phyloP scores from a whole-genome alignment of 805 yeast genomes.

The Pichia phayaonensis region DNA sequence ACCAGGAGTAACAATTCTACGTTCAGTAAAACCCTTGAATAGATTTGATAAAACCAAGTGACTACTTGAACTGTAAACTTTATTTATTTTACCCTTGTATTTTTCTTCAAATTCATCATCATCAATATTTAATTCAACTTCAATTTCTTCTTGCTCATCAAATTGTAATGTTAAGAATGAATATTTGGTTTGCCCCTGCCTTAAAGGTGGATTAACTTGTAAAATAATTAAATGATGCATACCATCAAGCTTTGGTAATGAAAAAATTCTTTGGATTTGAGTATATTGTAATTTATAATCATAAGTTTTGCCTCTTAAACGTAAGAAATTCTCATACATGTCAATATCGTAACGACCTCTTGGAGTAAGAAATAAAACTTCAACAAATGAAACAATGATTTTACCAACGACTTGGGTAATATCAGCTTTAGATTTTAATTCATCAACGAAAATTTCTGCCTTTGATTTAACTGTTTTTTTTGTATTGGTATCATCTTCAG shows the following conservation, averaged over 20 bases:
- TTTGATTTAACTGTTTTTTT: conserved; percentile 50
- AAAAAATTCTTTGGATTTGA: conserved; percentile 83
- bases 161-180: conserved; percentile 90
- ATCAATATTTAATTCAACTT: conserved; percentile 76
- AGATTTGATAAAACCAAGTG: conserved; percentile 83
- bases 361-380: conserved; percentile 88
- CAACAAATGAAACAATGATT: conserved; percentile 88
- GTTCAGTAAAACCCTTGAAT: conserved; percentile 82
- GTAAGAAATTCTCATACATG: conserved; percentile 77
- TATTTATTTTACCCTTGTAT: conserved; percentile 67
- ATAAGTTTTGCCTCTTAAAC: conserved; percentile 94
- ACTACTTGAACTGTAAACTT: conserved; percentile 67
- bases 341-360: conserved; percentile 98
- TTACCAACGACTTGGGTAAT: conserved; percentile 93
- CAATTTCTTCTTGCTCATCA: conserved; percentile 82
- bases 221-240: conserved; percentile 79
- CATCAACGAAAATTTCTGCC: conserved; percentile 84
- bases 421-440: conserved; percentile 85
- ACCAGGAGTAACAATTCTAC: conserved; percentile 80
- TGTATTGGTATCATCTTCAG: conserved; percentile 20
- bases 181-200: conserved; percentile 97
- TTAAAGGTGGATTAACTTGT: conserved; percentile 92
- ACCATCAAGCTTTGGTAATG: conserved; percentile 92
- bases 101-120: conserved; percentile 73
- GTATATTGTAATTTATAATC: conserved; percentile 91